A percentile compares a stretch with the other conserved stretches of the same genome.
These are phyloP conservation scores for Lactarius pseudohatsudake DNA, from an alignment of 768 basidiomycete species.

Conservation along the genomic window DNA sequence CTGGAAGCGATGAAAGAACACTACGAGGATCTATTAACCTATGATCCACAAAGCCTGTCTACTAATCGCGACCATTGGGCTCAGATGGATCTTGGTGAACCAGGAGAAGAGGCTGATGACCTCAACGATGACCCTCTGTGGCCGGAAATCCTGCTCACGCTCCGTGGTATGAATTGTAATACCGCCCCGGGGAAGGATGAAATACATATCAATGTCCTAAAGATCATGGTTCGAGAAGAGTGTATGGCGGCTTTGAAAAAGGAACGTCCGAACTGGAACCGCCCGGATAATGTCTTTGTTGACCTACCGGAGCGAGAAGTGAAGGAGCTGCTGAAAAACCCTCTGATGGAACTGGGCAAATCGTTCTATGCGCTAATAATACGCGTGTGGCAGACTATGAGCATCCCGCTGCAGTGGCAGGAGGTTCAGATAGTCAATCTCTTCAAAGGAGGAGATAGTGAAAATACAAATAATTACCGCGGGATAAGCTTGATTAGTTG, in stretches of 20 bases:
- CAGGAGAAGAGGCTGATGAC: no score
- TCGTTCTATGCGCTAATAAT: not conserved
- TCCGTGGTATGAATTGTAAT: not conserved
- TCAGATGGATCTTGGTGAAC: not conserved
- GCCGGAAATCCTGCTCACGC: not conserved
- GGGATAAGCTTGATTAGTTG: constrained; percentile 26
- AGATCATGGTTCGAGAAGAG: constrained; percentile 4
- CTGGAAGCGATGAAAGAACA: not conserved
- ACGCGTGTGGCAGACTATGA: not conserved
- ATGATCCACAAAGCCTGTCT: not conserved
- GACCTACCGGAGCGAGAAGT: not conserved
- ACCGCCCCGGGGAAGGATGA: constrained; percentile 12
- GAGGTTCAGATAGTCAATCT: constrained; percentile 21
- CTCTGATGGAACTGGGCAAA: not conserved
- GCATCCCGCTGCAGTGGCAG: constrained; percentile 2
- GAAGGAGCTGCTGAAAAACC: not conserved
- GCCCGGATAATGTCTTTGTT: not conserved
- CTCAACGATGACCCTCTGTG: not conserved
- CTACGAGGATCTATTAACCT: constrained; percentile 5
- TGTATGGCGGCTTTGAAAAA: not conserved
- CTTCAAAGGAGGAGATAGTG: constrained; percentile 24
- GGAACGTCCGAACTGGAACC: not conserved
- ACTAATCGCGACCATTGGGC: not conserved
- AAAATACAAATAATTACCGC: constrained; percentile 21
- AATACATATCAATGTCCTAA: constrained; percentile 7